Evolutionary conservation across 225 moss, liverwort and hornwort genomes (phyloP).

Genomic region (Sphagnum contortum): DNA sequence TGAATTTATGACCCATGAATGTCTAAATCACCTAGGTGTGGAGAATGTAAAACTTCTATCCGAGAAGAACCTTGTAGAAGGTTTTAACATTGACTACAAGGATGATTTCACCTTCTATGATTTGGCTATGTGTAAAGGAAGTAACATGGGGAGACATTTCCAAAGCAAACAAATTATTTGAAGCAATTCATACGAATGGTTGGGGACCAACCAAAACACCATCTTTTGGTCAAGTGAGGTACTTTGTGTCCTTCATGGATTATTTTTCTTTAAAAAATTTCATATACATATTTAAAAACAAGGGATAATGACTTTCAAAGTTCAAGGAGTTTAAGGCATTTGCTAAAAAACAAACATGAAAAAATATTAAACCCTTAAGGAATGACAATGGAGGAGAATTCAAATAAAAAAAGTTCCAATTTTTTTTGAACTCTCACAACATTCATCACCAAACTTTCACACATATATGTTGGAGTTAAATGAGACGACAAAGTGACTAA

Average conservation of each 20-base stretch:
- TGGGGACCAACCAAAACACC: not conserved
- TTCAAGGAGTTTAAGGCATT: not conserved
- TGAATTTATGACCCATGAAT: too few species aligned
- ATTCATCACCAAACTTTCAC: not conserved
- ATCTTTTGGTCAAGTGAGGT: not conserved
- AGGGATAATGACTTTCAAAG: not conserved
- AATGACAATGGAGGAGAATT: conserved; percentile 1
- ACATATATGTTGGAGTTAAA: not conserved
- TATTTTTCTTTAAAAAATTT: not conserved
- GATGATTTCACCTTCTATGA: too few species aligned
- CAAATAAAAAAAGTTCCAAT: not conserved
- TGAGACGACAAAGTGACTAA: too few species aligned
- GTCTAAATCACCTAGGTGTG: too few species aligned
- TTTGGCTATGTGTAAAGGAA: too few species aligned
- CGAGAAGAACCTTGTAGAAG: too few species aligned
- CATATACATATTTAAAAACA: not conserved
- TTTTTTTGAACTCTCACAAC: not conserved
- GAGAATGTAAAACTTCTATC: too few species aligned
- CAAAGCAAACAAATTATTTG: too few species aligned
- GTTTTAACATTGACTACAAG: too few species aligned
- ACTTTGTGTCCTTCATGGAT: not conserved
- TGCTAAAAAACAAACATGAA: not conserved
- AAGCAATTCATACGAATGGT: not conserved
- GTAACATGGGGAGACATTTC: too few species aligned
- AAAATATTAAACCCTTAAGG: not conserved